Evolutionary conservation across 148 eudicot species (phyloP), one percentile per base, ranked within the genome.

Genomic region (Selenicereus undatus): DNA sequence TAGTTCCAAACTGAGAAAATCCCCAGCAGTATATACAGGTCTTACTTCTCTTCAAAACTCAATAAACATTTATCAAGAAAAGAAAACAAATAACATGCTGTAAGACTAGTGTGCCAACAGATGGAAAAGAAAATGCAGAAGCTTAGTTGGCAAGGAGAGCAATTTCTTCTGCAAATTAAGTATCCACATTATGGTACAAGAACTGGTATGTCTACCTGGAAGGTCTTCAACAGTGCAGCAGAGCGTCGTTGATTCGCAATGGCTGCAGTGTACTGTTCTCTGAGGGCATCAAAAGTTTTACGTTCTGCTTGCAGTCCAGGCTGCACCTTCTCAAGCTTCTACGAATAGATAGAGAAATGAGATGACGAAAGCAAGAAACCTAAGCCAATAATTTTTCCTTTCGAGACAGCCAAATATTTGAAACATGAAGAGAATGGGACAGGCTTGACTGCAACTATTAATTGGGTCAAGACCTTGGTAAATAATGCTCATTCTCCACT

Each of bases 321-420:
- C 77, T 85, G 88, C 74, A 87, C 89, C 84, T 88, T 90, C 83
- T 89, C 89, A 30, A 86, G 86, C 83, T 90, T 92, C 96, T 92
- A 82, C 36, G 74, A 22, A 80, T 72, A n/a, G 29, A 65, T n/a
- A 76, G 39, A 35, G 21, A 75, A 22, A 68, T 58, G 35, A 62
- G 21, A 21, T 32, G 27, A 75, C 58, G 22, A 60, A 75, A 52
- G 27, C 42, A 7, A 3, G 8, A 75, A 52, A 50, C 32, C 39
- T 27, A 24, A 50, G 24, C 35, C 35, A 50, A 5, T 9, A 48
- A 48, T 51, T n/a, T n/a, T 17, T 51, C 5, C 39, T 26, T 26
- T 26, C 4, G 11, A 74, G 39, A 74, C 20, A 29, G 62, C n/a
- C 64, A 75, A 75, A 75, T 29, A 52, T 20, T 11, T 30, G 4